Base-by-base conservation (phyloP, 2,329 filamentous ascomycete genomes). In the Fusarium sarcochroum region DNA sequence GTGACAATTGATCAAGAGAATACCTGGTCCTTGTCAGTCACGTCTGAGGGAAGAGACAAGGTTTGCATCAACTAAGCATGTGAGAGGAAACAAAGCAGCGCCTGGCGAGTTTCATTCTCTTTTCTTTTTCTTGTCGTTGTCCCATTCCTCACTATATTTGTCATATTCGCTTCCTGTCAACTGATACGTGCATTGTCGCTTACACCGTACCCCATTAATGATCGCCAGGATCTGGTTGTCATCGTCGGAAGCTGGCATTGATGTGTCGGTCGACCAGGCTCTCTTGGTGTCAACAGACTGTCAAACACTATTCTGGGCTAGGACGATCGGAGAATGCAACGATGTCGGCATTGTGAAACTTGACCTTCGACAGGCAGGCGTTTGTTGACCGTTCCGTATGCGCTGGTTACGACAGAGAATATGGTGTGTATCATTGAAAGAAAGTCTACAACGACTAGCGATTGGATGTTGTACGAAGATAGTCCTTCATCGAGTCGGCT, bases 341-440 rank as follows among this genome's bases (percentile, higher is more conserved):
- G 20, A 59, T 46, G 51, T 37, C 35, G 38, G 38, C 35, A 66
- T 58, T 53, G 34, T 64, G 49, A 60, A 64, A 68, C 64, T 52
- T 50, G 41, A 35, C 42, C 32, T 48, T 23, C 23, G 44, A 50
- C 34, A 37, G 47, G 49, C 51, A 65, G 46, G 48, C 32, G 48
- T 51, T 27, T 44, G 51, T 37, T 47, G 46, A 41, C 45, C 32
- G 30, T 47, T 23, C 23, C 46, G 35, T 62, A 25, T 23, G 40
- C 15, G 17, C 34, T 18, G 20, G 23, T 41, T 27, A 20, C 25
- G 37, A 41, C 27, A 17, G 41, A 38, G 40, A 64, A 46, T 20
- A 34, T 58, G 60, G 45, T 37, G 51, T 35, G 45, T 68, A 40
- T 49, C 35, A 40, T 48, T 40, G 38, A 48, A 30, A 44, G 59